phyloP scores from a whole-genome alignment of 257 asterid species.

The Cinchona pubescens region DNA sequence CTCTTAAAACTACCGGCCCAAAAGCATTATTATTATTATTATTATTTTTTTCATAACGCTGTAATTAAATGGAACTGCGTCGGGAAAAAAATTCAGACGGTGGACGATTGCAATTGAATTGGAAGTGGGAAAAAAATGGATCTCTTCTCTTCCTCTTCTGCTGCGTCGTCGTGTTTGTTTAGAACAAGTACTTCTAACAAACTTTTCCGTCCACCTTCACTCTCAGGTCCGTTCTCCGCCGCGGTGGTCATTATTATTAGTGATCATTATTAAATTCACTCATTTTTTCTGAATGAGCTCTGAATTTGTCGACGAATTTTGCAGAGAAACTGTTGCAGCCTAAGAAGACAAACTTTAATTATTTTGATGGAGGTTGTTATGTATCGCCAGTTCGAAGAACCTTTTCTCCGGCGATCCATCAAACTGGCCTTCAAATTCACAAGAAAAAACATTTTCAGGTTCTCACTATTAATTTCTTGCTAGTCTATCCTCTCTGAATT shows the following conservation, averaged over 20 bases:
- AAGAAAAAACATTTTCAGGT: conserved; percentile 53
- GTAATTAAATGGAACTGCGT: too few species aligned
- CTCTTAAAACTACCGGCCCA: too few species aligned
- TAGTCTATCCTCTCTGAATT: conserved; percentile 10
- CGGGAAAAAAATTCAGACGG: too few species aligned
- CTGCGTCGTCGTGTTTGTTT: conserved; percentile 43
- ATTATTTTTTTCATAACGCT: too few species aligned
- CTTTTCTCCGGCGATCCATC: conserved; percentile 31
- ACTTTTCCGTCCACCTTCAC: conserved; percentile 26
- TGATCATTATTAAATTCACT: neutral
- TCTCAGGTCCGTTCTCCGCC: conserved; percentile 38
- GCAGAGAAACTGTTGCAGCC: conserved; percentile 46
- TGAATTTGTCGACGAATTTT: too few species aligned
- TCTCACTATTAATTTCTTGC: neutral
- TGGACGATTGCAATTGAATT: neutral
- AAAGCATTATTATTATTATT: too few species aligned
- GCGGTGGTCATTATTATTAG: too few species aligned
- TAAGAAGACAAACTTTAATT: conserved; percentile 25
- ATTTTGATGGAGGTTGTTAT: conserved; percentile 30
- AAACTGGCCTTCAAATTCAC: conserved; percentile 20
- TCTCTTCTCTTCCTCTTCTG: neutral
- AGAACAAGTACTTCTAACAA: conserved; percentile 24
- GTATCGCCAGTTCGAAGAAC: conserved; percentile 32
- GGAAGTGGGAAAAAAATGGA: conserved; percentile 39
- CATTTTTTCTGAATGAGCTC: too few species aligned